A percentile compares a stretch with the other conserved stretches of the same genome.
phyloP scores from a whole-genome alignment of 1,284 basidiomycete genomes.

The Fomitiporia mediterranea region DNA sequence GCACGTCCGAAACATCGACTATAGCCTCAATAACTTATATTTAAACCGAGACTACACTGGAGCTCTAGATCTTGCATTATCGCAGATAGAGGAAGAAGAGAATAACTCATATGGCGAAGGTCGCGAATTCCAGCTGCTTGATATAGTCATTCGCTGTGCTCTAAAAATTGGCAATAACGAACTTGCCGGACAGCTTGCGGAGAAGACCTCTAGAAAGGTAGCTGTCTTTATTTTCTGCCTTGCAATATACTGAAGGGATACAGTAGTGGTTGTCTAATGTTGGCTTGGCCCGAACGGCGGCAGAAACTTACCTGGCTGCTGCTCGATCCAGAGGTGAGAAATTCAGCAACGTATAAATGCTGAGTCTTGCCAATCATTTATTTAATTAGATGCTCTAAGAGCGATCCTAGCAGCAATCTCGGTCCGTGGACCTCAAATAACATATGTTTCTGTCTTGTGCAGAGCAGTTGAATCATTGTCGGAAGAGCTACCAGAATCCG shows the following conservation, averaged over 20 bases:
- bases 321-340: constrained; percentile 9
- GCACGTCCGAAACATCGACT: constrained; percentile 16
- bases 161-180: constrained; percentile 4
- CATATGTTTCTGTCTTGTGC: constrained; percentile 2
- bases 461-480: constrained; percentile 1
- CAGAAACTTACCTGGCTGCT: constrained; percentile 11
- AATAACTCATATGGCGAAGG: constrained; percentile 7
- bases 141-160: constrained; percentile 16
- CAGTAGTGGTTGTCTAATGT: constrained; percentile 7
- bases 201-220: constrained; percentile 14
- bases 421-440: neutral
- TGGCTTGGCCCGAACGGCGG: constrained; percentile 7
- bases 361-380: neutral
- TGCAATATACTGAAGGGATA: neutral
- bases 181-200: constrained; percentile 7
- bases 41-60: constrained; percentile 6
- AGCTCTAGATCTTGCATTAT: constrained; percentile 8
- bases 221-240: neutral
- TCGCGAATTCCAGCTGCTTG: constrained; percentile 12
- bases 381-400: constrained; percentile 17
- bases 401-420: constrained; percentile 12
- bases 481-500: neutral
- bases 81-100: constrained; percentile 12
- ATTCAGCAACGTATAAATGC: neutral
- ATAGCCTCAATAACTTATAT: constrained; percentile 16